Conservation (phyloP, 768 basidiomycete genomes). For the Artomyces pyxidatus region DNA sequence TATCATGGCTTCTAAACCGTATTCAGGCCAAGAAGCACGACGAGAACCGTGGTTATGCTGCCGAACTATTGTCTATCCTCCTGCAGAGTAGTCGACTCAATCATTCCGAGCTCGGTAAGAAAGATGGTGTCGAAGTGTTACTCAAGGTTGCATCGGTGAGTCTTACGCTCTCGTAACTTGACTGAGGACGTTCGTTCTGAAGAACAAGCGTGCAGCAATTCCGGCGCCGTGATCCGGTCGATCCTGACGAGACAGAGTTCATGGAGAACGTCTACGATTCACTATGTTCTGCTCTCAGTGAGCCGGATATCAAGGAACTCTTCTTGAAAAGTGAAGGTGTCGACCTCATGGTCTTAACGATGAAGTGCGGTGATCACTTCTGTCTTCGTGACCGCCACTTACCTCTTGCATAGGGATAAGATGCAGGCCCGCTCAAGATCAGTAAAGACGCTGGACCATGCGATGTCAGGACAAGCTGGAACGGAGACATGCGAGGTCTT, state of each 20-base stretch:
- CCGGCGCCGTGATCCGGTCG: slow-evolving; percentile 72
- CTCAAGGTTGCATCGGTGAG: slow-evolving; percentile 78
- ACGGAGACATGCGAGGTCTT: slow-evolving; percentile 72
- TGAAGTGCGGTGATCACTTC: slow-evolving; percentile 57
- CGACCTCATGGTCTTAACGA: slow-evolving; percentile 96
- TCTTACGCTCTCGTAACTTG: slow-evolving; percentile 6
- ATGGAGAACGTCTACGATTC: slow-evolving; percentile 96
- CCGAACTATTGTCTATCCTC: slow-evolving; percentile 87
- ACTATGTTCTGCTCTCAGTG: slow-evolving; percentile 78
- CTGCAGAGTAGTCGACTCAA: slow-evolving; percentile 69
- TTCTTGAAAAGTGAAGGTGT: slow-evolving; percentile 91
- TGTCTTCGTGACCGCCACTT: not conserved
- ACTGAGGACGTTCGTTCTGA: slow-evolving; percentile 7
- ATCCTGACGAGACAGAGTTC: slow-evolving; percentile 90
- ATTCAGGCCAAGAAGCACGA: slow-evolving; percentile 68
- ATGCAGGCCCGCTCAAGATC: slow-evolving; percentile 70
- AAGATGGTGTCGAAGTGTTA: slow-evolving; percentile 70
- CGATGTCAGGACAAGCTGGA: slow-evolving; percentile 73
- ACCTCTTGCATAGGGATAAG: slow-evolving; percentile 54
- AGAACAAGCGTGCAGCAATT: slow-evolving; percentile 54
- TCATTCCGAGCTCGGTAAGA: slow-evolving; percentile 57
- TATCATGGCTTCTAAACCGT: slow-evolving; percentile 75
- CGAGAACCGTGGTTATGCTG: slow-evolving; percentile 89
- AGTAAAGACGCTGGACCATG: slow-evolving; percentile 88
- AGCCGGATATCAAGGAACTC: slow-evolving; percentile 66